Conservation (phyloP, 108 stramenopile species). For the Conticribra guillardii region DNA sequence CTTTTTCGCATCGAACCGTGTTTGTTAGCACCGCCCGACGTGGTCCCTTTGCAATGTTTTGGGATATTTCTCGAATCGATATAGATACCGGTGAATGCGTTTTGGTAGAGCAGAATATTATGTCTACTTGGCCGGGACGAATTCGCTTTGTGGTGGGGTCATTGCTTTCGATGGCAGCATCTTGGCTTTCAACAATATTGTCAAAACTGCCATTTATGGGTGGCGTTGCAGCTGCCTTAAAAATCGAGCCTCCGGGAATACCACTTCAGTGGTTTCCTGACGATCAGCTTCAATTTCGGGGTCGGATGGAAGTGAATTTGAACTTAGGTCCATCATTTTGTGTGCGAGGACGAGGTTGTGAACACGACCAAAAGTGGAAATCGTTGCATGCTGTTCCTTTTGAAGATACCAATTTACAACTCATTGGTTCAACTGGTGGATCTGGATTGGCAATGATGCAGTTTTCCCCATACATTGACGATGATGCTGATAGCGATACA, state of each 20-base stretch:
- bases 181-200: too few relatives aligned
- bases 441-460: slow-evolving; percentile 26
- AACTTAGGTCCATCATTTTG: slow-evolving; percentile 10
- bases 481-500: slow-evolving; percentile 1
- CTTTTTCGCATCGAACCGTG: neutral
- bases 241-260: too few relatives aligned
- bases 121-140: slow-evolving; percentile 15
- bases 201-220: too few relatives aligned
- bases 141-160: neutral
- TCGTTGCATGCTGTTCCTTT: slow-evolving; percentile 13
- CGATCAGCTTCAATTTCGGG: slow-evolving; percentile 25
- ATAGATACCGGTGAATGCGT: slow-evolving; percentile 15
- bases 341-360: neutral
- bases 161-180: too few relatives aligned
- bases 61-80: slow-evolving; percentile 24
- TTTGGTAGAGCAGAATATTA: slow-evolving; percentile 26
- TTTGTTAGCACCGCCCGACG: slow-evolving; percentile 20
- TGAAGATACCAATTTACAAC: slow-evolving; percentile 24
- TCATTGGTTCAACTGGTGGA: slow-evolving; percentile 28
- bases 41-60: slow-evolving; percentile 22
- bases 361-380: slow-evolving; percentile 15
- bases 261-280: slow-evolving; percentile 43
- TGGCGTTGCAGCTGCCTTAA: too few relatives aligned
- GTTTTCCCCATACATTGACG: too few relatives aligned
- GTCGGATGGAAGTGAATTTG: slow-evolving; percentile 23